Conservation (phyloP, 2,329 filamentous ascomycete genomes). For the Colletotrichum plurivorum region DNA sequence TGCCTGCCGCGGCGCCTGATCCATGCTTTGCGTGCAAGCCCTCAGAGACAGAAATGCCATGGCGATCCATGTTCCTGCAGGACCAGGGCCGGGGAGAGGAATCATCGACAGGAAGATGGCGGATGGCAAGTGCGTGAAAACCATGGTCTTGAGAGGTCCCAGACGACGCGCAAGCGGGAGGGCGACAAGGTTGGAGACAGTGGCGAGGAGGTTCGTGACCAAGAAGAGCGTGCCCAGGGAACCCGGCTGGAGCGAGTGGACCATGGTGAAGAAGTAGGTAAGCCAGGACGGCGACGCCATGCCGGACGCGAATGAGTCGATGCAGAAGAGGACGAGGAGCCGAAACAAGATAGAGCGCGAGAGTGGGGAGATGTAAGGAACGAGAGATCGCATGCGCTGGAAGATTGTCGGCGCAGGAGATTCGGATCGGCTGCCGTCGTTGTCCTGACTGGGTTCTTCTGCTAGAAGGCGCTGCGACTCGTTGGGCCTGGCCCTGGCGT, state of each 20-base stretch:
- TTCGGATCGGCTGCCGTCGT: slow-evolving; percentile 16
- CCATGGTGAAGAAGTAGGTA: slow-evolving; percentile 68
- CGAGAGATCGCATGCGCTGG: slow-evolving; percentile 24
- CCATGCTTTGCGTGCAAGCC: slow-evolving; percentile 76
- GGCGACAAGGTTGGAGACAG: slow-evolving; percentile 66
- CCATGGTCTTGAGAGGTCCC: slow-evolving; percentile 81
- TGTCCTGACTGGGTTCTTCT: background rate
- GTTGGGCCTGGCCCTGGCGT: background rate
- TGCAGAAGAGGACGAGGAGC: slow-evolving; percentile 34
- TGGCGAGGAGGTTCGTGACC: slow-evolving; percentile 65
- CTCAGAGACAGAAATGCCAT: slow-evolving; percentile 74
- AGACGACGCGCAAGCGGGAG: slow-evolving; percentile 68
- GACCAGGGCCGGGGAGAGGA: slow-evolving; percentile 60
- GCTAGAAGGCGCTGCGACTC: slow-evolving; percentile 4
- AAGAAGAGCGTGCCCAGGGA: slow-evolving; percentile 69
- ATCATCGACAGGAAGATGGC: slow-evolving; percentile 76
- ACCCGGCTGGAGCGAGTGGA: slow-evolving; percentile 63
- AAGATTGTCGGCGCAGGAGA: background rate
- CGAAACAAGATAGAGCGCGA: slow-evolving; percentile 38
- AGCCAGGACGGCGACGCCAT: slow-evolving; percentile 75
- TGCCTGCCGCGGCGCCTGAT: slow-evolving; percentile 77
- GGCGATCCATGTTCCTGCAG: slow-evolving; percentile 63
- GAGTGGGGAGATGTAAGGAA: slow-evolving; percentile 37
- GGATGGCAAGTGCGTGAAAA: slow-evolving; percentile 80
- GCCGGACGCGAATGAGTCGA: slow-evolving; percentile 67